Evolutionary conservation across 345 rosid genomes (phyloP).

Genomic region (Populus simonii): DNA sequence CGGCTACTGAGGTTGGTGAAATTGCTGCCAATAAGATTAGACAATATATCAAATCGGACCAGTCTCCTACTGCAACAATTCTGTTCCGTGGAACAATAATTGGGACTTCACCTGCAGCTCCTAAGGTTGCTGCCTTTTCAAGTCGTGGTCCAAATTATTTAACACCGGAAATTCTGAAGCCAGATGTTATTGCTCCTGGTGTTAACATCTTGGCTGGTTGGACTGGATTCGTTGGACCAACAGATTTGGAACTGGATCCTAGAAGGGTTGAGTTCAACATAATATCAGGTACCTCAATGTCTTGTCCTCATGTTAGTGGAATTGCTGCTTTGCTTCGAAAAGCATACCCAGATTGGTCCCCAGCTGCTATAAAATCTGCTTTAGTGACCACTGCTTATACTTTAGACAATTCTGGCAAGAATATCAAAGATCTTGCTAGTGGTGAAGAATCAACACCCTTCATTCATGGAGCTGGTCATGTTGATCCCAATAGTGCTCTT

Average conservation of each 20-base stretch:
- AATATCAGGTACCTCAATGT: slow-evolving; percentile 30
- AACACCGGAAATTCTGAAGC: slow-evolving; percentile 29
- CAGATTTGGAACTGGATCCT: slow-evolving; percentile 31
- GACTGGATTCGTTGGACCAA: slow-evolving; percentile 22
- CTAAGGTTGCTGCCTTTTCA: slow-evolving; percentile 30
- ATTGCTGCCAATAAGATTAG: slow-evolving; percentile 15
- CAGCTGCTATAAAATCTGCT: slow-evolving; percentile 29
- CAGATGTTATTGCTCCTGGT: slow-evolving; percentile 32
- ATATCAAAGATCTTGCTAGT: slow-evolving; percentile 67
- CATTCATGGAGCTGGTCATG: slow-evolving; percentile 78
- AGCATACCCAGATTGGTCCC: slow-evolving; percentile 24
- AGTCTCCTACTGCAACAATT: slow-evolving; percentile 27
- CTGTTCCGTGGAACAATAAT: slow-evolving; percentile 25
- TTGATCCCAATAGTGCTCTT: slow-evolving; percentile 74
- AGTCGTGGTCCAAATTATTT: slow-evolving; percentile 28
- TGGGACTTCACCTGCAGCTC: slow-evolving; percentile 25
- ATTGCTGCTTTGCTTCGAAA: slow-evolving; percentile 28
- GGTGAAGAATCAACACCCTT: slow-evolving; percentile 65
- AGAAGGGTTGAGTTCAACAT: slow-evolving; percentile 33
- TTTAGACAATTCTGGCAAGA: slow-evolving; percentile 59
- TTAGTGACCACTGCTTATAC: slow-evolving; percentile 34
- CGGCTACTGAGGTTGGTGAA: slow-evolving; percentile 31
- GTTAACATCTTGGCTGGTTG: slow-evolving; percentile 31
- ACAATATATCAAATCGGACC: slow-evolving; percentile 15
- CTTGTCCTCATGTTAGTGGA: slow-evolving; percentile 31